Conservation (phyloP, 371 early-diverging fungal genomes). For the Mortierella polycephala region DNA sequence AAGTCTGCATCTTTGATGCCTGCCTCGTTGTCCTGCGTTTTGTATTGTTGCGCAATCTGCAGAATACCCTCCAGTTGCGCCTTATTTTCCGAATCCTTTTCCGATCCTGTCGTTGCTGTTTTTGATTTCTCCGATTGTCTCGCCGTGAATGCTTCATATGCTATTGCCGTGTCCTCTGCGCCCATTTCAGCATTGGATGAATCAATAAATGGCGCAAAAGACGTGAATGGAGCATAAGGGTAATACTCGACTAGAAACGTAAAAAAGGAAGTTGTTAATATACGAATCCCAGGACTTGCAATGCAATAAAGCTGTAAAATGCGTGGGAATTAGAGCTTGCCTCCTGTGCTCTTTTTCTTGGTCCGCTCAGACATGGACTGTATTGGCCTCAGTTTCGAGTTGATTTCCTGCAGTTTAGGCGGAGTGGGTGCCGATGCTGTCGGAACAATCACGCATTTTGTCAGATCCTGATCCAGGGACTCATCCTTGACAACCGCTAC, state of each 20-base stretch:
- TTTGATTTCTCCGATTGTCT: constrained; percentile 20
- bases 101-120: constrained; percentile 3
- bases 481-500: constrained; percentile 32
- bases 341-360: constrained; percentile 33
- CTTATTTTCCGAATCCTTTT: constrained; percentile 27
- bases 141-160: constrained; percentile 25
- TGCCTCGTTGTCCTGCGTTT: constrained; percentile 9
- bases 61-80: constrained; percentile 29
- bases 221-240: constrained; percentile 36
- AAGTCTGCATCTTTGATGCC: constrained; percentile 21
- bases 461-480: constrained; percentile 25
- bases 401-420: constrained; percentile 40
- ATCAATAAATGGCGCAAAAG: constrained; percentile 51
- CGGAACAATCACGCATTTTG: constrained; percentile 33
- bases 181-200: constrained; percentile 40
- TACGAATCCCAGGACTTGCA: neutral
- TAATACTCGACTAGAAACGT: constrained; percentile 33
- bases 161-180: constrained; percentile 44
- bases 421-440: constrained; percentile 23
- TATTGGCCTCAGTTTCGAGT: constrained; percentile 28
- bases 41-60: constrained; percentile 37
- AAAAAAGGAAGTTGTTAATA: neutral
- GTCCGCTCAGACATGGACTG: constrained; percentile 14
- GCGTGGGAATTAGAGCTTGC: constrained; percentile 5
- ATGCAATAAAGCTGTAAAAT: neutral